A percentile compares a stretch with the other conserved stretches of the same genome.
Conservation (phyloP, 1,284 basidiomycete species). For the Crucibulum parvulum region DNA sequence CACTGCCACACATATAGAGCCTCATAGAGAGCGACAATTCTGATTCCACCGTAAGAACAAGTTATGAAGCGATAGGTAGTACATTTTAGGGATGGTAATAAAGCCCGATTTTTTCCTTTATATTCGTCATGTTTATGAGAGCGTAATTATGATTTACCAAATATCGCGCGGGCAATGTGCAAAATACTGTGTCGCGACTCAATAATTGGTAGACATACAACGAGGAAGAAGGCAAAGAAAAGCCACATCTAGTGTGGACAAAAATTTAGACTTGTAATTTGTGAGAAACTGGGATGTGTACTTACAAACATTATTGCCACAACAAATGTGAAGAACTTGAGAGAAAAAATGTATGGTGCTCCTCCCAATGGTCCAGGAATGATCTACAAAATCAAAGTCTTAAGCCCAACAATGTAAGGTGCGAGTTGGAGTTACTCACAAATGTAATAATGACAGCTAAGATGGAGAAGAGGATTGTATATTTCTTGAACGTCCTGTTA, state of each 20-base stretch:
- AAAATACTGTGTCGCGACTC: slow-evolving; percentile 8
- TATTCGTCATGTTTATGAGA: background rate
- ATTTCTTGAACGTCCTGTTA: slow-evolving; percentile 20
- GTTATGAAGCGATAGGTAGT: background rate
- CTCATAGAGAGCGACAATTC: too few relatives aligned
- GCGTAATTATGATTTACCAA: background rate
- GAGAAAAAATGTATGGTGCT: slow-evolving; percentile 11
- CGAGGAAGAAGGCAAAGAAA: slow-evolving; percentile 14
- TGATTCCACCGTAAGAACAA: too few relatives aligned
- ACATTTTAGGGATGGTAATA: background rate
- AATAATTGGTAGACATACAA: slow-evolving; percentile 9
- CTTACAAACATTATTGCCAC: slow-evolving; percentile 15
- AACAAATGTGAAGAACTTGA: slow-evolving; percentile 6
- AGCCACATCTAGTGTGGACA: slow-evolving; percentile 5
- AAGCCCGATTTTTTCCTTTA: background rate
- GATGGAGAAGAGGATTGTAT: slow-evolving; percentile 14
- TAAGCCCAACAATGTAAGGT: background rate
- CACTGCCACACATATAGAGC: background rate
- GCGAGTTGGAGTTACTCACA: slow-evolving; percentile 10
- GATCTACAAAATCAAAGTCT: slow-evolving; percentile 1
- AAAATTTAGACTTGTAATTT: background rate
- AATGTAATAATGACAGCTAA: slow-evolving; percentile 22
- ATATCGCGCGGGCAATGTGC: slow-evolving; percentile 1
- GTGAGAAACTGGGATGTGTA: background rate
- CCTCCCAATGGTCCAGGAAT: slow-evolving; percentile 12